These are phyloP conservation scores for Sugiyamaella qingdaonensis DNA, from an alignment of 805 yeast species.

Conservation along the genomic window DNA sequence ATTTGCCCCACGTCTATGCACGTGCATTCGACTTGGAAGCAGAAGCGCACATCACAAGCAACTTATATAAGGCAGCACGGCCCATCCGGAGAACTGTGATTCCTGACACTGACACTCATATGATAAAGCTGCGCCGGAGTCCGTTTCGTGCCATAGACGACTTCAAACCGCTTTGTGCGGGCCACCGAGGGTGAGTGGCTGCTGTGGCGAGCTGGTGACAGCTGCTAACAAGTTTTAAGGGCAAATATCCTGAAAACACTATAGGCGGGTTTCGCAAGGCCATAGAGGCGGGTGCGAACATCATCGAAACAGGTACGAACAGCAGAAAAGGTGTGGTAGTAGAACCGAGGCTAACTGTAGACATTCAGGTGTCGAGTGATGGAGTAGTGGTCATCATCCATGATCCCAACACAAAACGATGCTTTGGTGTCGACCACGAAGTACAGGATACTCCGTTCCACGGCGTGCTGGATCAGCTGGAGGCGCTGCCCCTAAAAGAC, in stretches of 20 bases:
- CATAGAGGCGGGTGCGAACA: constrained; percentile 41
- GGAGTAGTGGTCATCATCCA: constrained; percentile 53
- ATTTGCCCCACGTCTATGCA: neutral
- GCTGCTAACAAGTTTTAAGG: constrained; percentile 19
- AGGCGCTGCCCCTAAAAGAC: neutral
- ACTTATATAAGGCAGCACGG: too few species aligned
- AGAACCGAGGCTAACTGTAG: constrained; percentile 28
- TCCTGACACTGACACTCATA: neutral
- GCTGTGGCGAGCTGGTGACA: neutral
- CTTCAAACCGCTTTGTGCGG: constrained; percentile 22
- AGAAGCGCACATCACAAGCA: too few species aligned
- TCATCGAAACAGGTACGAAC: constrained; percentile 40
- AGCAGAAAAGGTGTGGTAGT: neutral
- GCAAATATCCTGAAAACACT: constrained; percentile 29
- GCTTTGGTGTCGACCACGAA: constrained; percentile 39
- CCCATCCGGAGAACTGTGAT: too few species aligned
- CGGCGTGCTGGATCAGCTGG: constrained; percentile 37
- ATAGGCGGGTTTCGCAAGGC: constrained; percentile 20
- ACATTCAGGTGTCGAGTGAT: constrained; percentile 51
- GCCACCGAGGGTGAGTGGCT: constrained; percentile 25
- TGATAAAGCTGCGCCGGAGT: constrained; percentile 1
- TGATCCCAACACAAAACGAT: constrained; percentile 48
- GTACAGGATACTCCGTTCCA: constrained; percentile 37
- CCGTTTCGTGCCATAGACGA: constrained; percentile 8
- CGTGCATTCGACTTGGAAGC: neutral